Evolutionary conservation across 331 rosid genomes (phyloP).

Genomic region (Malus hybrid): DNA sequence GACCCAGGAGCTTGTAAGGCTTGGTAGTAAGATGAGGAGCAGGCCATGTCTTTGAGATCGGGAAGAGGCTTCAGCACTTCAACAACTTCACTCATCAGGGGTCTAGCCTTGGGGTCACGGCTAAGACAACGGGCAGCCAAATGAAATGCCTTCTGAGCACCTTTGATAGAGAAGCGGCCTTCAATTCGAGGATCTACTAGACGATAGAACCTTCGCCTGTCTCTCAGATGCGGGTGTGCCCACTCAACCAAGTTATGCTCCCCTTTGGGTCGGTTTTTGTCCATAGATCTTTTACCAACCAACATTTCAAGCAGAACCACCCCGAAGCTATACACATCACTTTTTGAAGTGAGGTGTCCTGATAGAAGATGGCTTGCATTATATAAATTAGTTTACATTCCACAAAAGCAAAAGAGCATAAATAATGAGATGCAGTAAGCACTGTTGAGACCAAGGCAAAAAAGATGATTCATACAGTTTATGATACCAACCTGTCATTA

Average conservation of each 20-base stretch:
- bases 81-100: slow-evolving; percentile 56
- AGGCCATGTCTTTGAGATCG: slow-evolving; percentile 15
- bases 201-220: slow-evolving; percentile 7
- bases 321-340: slow-evolving; percentile 64
- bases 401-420: neutral
- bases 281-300: slow-evolving; percentile 44
- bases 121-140: slow-evolving; percentile 38
- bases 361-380: slow-evolving; percentile 1
- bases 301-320: slow-evolving; percentile 54
- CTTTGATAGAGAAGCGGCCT: slow-evolving; percentile 38
- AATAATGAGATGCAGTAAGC: neutral
- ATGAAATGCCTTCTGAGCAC: slow-evolving; percentile 27
- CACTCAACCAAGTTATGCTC: slow-evolving; percentile 47
- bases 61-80: slow-evolving; percentile 23
- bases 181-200: slow-evolving; percentile 46
- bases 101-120: slow-evolving; percentile 42
- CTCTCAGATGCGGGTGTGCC: slow-evolving; percentile 28
- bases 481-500: slow-evolving; percentile 47
- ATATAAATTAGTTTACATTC: neutral
- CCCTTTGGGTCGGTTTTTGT: slow-evolving; percentile 15
- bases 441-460: neutral
- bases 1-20: slow-evolving; percentile 17
- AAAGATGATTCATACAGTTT: neutral
- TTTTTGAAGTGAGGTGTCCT: slow-evolving; percentile 53
- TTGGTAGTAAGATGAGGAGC: slow-evolving; percentile 23